phyloP scores from a whole-genome alignment of 257 asterid genomes.

The Solanum piurae region DNA sequence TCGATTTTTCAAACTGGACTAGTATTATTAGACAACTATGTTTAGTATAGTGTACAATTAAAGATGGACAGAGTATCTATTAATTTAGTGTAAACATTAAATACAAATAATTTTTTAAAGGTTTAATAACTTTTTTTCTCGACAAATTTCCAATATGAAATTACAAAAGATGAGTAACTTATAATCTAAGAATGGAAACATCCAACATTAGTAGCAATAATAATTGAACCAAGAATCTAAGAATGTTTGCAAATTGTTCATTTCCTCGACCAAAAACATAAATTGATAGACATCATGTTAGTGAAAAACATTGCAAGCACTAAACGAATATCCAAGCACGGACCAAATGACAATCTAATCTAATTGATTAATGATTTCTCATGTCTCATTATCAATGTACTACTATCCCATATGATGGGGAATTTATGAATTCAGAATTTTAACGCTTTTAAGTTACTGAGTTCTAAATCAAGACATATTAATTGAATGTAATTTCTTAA shows the following conservation, averaged over 20 bases:
- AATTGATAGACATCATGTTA: neutral
- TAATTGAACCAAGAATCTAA: neutral
- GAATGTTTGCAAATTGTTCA: neutral
- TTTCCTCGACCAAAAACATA: neutral
- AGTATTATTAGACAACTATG: too few species aligned
- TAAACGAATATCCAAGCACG: neutral
- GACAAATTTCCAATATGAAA: neutral
- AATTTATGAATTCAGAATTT: neutral
- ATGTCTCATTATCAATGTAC: neutral
- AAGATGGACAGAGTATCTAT: neutral
- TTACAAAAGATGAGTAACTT: neutral
- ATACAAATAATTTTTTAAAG: neutral
- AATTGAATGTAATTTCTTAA: neutral
- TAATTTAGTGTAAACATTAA: neutral
- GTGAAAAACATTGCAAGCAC: neutral
- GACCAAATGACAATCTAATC: neutral
- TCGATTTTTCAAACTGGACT: too few species aligned
- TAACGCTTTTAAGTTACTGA: neutral
- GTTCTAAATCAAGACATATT: neutral
- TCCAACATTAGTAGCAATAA: neutral
- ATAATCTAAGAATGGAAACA: neutral
- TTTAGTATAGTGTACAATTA: too few species aligned
- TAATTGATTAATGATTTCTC: neutral
- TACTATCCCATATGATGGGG: neutral
- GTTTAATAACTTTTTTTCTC: neutral